These are phyloP conservation scores for Cercophora scortea DNA, from an alignment of 495 filamentous ascomycete genomes.

Conservation along the genomic window DNA sequence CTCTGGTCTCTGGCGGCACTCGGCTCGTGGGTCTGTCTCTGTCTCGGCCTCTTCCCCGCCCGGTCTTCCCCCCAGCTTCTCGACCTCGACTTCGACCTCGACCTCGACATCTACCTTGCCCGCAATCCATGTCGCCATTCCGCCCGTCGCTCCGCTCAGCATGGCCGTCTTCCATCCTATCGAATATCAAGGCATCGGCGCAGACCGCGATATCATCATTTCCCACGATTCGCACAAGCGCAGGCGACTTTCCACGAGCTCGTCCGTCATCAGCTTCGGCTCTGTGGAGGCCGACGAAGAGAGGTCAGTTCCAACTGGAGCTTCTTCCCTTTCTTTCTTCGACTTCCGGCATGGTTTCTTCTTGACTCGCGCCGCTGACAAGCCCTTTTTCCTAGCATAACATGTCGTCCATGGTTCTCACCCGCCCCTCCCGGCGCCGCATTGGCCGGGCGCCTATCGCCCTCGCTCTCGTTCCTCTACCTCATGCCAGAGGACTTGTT, in stretches of 20 bases:
- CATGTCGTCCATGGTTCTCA: not conserved
- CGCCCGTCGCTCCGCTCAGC: not conserved
- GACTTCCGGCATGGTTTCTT: not conserved
- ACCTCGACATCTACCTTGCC: too few species aligned
- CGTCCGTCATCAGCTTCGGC: conserved; percentile 2
- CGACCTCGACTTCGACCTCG: too few species aligned
- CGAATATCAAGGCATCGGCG: conserved; percentile 7
- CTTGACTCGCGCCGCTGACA: not conserved
- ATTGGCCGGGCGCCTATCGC: not conserved
- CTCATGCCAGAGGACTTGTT: not conserved
- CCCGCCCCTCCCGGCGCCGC: not conserved
- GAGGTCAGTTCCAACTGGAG: not conserved
- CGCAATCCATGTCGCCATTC: not conserved
- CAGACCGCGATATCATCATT: conserved; percentile 4
- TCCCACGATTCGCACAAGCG: not conserved
- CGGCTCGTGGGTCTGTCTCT: not conserved
- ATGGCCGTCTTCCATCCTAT: conserved; percentile 11
- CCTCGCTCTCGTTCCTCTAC: not conserved
- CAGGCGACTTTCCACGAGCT: not conserved
- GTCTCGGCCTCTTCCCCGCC: not conserved
- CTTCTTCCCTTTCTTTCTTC: not conserved
- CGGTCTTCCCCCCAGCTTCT: too few species aligned
- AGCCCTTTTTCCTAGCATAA: not conserved
- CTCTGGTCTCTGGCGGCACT: not conserved
- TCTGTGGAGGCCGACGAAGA: conserved; percentile 2